A percentile compares a stretch with the other conserved stretches of the same genome.
These are phyloP conservation scores for Ceratocystiopsis sp. DNA, from an alignment of 2,329 filamentous ascomycete genomes.

Conservation along the genomic window DNA sequence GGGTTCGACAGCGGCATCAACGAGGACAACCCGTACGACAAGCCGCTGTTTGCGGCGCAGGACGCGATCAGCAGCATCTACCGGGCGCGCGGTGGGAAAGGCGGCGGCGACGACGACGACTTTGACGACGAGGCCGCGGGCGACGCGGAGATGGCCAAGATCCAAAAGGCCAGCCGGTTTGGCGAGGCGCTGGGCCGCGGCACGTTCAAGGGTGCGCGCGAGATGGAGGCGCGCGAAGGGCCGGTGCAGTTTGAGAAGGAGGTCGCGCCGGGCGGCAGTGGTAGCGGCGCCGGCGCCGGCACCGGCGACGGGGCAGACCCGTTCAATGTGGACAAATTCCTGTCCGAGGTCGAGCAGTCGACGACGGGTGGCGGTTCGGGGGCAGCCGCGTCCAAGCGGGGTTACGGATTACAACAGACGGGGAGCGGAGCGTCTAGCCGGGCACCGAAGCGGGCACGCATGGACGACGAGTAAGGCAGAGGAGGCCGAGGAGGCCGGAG, in stretches of 20 bases:
- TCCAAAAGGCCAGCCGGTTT: slow-evolving; percentile 72
- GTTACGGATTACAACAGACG: slow-evolving; percentile 62
- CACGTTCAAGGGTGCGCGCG: slow-evolving; percentile 74
- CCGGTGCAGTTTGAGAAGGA: slow-evolving; percentile 97
- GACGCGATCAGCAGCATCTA: slow-evolving; percentile 94
- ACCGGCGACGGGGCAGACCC: slow-evolving; percentile 37
- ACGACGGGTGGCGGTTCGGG: slow-evolving; percentile 9
- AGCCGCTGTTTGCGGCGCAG: slow-evolving; percentile 88
- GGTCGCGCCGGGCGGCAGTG: slow-evolving; percentile 4
- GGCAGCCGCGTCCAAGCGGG: slow-evolving; percentile 38
- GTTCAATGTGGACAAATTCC: slow-evolving; percentile 88
- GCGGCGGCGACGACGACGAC: slow-evolving; percentile 59
- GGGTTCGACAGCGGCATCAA: slow-evolving; percentile 90
- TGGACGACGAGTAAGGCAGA: slow-evolving; percentile 58
- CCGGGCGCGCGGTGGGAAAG: slow-evolving; percentile 56
- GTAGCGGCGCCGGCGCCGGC: background rate
- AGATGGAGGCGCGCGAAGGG: slow-evolving; percentile 73
- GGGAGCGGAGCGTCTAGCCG: slow-evolving; percentile 32
- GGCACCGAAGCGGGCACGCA: slow-evolving; percentile 54
- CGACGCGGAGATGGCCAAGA: slow-evolving; percentile 70
- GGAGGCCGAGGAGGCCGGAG: no score
- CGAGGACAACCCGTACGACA: slow-evolving; percentile 94
- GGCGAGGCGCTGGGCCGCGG: slow-evolving; percentile 73
- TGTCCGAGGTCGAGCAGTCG: slow-evolving; percentile 55
- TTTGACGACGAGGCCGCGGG: slow-evolving; percentile 63